These are phyloP conservation scores for Cryptococcus sp. DNA, from an alignment of 1,284 basidiomycete genomes.

Conservation along the genomic window DNA sequence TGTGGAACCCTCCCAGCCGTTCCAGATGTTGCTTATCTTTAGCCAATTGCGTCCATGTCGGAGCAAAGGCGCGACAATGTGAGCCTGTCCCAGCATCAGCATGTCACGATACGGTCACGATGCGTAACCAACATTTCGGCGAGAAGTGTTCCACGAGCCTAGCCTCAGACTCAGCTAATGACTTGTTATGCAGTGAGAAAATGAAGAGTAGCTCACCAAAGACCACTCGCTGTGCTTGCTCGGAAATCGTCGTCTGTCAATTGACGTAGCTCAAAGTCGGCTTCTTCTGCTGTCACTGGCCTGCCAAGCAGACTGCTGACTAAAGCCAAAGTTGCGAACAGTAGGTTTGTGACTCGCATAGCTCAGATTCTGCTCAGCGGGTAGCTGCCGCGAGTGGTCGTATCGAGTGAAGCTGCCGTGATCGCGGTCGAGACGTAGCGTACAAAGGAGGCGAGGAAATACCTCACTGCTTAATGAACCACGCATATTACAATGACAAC, in stretches of 20 bases:
- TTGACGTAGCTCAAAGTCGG: conserved; percentile 45
- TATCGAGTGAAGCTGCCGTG: too few relatives aligned
- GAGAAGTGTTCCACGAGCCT: conserved; percentile 55
- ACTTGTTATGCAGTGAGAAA: not conserved
- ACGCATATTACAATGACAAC: too few relatives aligned
- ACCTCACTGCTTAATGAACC: too few relatives aligned
- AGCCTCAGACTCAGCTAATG: not conserved
- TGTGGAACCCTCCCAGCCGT: conserved; percentile 62
- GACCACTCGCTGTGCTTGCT: conserved; percentile 60
- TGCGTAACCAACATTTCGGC: conserved; percentile 45
- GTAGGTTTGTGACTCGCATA: conserved; percentile 10
- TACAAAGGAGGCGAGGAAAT: too few relatives aligned
- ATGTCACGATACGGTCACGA: not conserved
- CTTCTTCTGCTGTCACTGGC: conserved; percentile 6
- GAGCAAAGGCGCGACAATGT: conserved; percentile 57
- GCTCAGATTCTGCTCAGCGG: not conserved
- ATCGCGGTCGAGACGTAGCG: too few relatives aligned
- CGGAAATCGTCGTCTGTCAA: conserved; percentile 70
- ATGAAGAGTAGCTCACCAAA: conserved; percentile 61
- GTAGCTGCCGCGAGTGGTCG: too few relatives aligned
- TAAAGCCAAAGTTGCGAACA: conserved; percentile 2
- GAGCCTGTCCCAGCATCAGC: conserved; percentile 32
- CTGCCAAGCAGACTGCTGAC: conserved; percentile 1
- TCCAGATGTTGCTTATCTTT: conserved; percentile 61
- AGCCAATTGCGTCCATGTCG: conserved; percentile 76